These are phyloP conservation scores for Sugiyamaella grinbergsii DNA, from an alignment of 1,139 yeast species.

Conservation along the genomic window DNA sequence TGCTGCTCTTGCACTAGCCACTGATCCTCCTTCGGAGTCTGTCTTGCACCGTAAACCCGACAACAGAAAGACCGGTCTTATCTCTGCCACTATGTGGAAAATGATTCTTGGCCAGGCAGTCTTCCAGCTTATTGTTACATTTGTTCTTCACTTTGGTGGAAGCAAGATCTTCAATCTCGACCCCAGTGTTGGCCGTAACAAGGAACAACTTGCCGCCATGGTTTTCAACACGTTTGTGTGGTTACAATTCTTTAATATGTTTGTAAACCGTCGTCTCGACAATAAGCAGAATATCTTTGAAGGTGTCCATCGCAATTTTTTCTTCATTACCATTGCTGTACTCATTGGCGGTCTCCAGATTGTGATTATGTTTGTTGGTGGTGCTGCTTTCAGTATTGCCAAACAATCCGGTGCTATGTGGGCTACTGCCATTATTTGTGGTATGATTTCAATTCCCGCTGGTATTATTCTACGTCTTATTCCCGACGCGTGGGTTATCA, in stretches of 20 bases:
- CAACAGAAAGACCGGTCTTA: constrained; percentile 77
- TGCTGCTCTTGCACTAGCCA: constrained; percentile 96
- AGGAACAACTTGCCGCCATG: constrained; percentile 70
- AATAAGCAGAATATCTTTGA: constrained; percentile 86
- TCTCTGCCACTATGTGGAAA: constrained; percentile 95
- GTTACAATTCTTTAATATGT: constrained; percentile 93
- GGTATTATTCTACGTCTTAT: constrained; percentile 74
- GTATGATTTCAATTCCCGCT: constrained; percentile 76
- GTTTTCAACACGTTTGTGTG: constrained; percentile 96
- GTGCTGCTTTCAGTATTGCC: constrained; percentile 85
- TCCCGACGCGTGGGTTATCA: constrained; percentile 78
- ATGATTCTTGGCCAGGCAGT: constrained; percentile 90
- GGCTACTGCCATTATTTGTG: constrained; percentile 86
- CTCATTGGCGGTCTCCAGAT: constrained; percentile 84
- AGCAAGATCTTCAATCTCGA: constrained; percentile 44
- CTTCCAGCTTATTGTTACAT: constrained; percentile 76
- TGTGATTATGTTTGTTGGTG: constrained; percentile 94
- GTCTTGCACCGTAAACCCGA: constrained; percentile 82
- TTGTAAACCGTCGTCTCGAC: constrained; percentile 88
- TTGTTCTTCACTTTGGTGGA: constrained; percentile 80
- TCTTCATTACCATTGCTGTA: constrained; percentile 68
- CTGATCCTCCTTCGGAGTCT: constrained; percentile 90
- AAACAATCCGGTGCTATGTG: constrained; percentile 83
- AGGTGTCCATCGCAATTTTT: constrained; percentile 78
- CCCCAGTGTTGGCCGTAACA: constrained; percentile 44